Evolutionary conservation across 805 yeast species (phyloP).

Genomic region (Diddensiella santjacobensis): DNA sequence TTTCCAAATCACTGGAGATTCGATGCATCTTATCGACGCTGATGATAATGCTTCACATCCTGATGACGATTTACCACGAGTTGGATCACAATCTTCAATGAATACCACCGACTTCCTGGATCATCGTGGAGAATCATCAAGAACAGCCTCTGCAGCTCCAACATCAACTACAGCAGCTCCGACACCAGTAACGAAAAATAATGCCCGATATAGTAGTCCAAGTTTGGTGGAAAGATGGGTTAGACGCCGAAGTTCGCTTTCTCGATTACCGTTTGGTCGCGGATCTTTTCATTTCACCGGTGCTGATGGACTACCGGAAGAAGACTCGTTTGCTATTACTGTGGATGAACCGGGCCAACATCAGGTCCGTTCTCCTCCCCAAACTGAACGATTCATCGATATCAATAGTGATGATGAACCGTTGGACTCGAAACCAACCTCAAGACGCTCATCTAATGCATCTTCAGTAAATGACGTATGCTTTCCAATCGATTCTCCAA

Average conservation of each 20-base stretch:
- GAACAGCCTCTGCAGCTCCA: conserved; percentile 4
- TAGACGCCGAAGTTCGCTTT: conserved; percentile 17
- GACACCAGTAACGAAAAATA: background rate
- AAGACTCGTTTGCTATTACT: conserved; percentile 16
- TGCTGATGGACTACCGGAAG: background rate
- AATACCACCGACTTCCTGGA: conserved; percentile 21
- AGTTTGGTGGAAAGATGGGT: conserved; percentile 20
- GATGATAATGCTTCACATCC: conserved; percentile 2
- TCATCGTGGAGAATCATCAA: conserved; percentile 14
- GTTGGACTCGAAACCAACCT: conserved; percentile 54
- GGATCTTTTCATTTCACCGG: background rate
- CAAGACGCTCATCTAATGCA: conserved; percentile 52
- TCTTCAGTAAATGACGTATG: conserved; percentile 91
- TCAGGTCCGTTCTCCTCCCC: background rate
- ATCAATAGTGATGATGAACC: conserved; percentile 21
- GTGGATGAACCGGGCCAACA: conserved; percentile 6
- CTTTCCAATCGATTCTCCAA: conserved; percentile 60
- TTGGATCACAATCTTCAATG: conserved; percentile 10
- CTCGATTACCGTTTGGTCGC: conserved; percentile 7
- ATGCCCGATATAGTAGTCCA: conserved; percentile 3
- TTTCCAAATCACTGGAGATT: conserved; percentile 20
- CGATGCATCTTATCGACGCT: conserved; percentile 7
- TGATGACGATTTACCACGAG: background rate
- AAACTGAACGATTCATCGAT: conserved; percentile 3
- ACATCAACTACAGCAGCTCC: conserved; percentile 7